phyloP scores from a whole-genome alignment of 306 rosid species.

The Boehmeria nivea region DNA sequence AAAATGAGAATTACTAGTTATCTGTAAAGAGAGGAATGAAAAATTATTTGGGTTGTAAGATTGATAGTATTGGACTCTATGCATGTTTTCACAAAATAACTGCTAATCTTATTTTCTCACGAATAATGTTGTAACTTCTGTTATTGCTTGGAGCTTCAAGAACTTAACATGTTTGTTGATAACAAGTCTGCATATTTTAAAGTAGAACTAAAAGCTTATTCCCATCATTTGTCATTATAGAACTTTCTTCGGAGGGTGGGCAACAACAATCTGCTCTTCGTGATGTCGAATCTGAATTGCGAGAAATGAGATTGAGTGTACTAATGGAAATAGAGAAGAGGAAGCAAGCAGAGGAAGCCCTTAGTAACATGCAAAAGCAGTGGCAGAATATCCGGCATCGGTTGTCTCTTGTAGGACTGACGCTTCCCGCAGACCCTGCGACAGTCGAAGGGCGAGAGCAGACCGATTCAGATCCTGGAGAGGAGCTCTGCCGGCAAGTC shows the following conservation, averaged over 20 bases:
- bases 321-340: constrained; percentile 81
- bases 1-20: neutral
- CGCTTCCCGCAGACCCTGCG: constrained; percentile 51
- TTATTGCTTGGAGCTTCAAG: neutral
- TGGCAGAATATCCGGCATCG: constrained; percentile 74
- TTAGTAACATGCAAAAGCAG: constrained; percentile 47
- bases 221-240: too few relatives aligned
- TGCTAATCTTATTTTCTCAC: neutral
- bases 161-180: neutral
- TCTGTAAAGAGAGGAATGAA: neutral
- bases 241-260: constrained; percentile 60
- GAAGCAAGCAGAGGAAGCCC: constrained; percentile 79
- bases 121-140: neutral
- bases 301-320: constrained; percentile 62
- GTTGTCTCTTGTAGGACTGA: constrained; percentile 51
- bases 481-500: constrained; percentile 70
- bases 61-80: neutral
- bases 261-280: constrained; percentile 35
- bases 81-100: neutral
- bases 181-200: too few relatives aligned
- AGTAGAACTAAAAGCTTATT: too few relatives aligned
- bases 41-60: neutral
- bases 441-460: constrained; percentile 29
- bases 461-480: constrained; percentile 46
- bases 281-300: constrained; percentile 53